phyloP scores from a whole-genome alignment of 2,329 filamentous ascomycete genomes.

The Alternaria gansuensis region DNA sequence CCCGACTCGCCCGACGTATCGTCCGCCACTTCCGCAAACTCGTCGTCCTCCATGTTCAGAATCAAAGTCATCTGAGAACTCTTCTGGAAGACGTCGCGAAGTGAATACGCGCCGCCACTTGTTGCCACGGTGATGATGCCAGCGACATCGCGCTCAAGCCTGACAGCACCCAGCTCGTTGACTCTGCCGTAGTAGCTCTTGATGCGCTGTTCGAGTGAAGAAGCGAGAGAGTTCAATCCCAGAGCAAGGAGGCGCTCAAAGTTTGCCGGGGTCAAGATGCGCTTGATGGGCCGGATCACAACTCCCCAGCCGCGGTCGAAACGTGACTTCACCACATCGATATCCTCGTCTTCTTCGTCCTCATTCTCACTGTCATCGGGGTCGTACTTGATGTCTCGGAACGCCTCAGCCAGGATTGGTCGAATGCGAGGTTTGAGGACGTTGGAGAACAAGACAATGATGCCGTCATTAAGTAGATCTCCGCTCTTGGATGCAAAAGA shows the following conservation, averaged over 20 bases:
- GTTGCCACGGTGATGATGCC: conserved; percentile 73
- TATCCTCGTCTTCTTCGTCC: conserved; percentile 58
- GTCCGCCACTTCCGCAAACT: conserved; percentile 79
- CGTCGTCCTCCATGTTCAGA: conserved; percentile 93
- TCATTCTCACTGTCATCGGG: conserved; percentile 59
- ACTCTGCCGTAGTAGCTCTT: conserved; percentile 81
- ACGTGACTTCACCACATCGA: conserved; percentile 74
- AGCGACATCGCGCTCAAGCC: conserved; percentile 84
- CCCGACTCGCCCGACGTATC: conserved; percentile 63
- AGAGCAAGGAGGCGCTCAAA: conserved; percentile 79
- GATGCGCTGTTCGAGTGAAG: conserved; percentile 85
- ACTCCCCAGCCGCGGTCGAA: conserved; percentile 89
- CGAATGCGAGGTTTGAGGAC: conserved; percentile 86
- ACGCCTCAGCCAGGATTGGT: conserved; percentile 84
- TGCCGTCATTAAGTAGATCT: conserved; percentile 83
- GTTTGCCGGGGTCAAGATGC: conserved; percentile 80
- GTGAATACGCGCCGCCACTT: conserved; percentile 74
- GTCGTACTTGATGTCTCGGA: conserved; percentile 87
- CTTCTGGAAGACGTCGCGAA: conserved; percentile 78
- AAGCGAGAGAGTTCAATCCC: conserved; percentile 77
- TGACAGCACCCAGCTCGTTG: conserved; percentile 81
- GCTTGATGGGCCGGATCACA: conserved; percentile 82
- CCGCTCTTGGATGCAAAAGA: conserved; percentile 79
- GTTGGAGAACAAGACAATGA: conserved; percentile 85
- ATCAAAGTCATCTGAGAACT: conserved; percentile 84